These are phyloP conservation scores for Blumeria hordei DNA, from an alignment of 2,329 filamentous ascomycete genomes.

Conservation along the genomic window DNA sequence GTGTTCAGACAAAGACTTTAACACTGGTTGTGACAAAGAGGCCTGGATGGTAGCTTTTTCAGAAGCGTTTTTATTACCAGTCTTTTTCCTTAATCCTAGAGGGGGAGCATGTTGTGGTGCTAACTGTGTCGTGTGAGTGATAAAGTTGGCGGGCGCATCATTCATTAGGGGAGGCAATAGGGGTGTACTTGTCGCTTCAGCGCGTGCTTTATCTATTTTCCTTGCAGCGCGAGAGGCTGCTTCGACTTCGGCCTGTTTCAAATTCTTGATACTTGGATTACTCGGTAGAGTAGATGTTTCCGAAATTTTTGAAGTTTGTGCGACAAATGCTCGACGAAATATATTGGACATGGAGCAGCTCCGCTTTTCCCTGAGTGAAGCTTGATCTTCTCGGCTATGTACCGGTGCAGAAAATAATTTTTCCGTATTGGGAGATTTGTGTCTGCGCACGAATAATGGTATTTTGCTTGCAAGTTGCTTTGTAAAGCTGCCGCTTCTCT, in stretches of 20 bases:
- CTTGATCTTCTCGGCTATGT: constrained; percentile 18
- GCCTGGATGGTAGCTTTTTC: constrained; percentile 33
- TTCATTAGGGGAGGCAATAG: constrained; percentile 62
- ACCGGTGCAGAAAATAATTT: too few relatives aligned
- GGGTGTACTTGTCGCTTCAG: constrained; percentile 54
- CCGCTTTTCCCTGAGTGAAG: constrained; percentile 37
- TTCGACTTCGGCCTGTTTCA: constrained; percentile 20
- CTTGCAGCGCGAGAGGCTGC: constrained; percentile 30
- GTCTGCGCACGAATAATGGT: too few relatives aligned
- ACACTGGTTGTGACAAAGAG: constrained; percentile 52
- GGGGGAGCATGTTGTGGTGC: constrained; percentile 65
- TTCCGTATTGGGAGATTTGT: too few relatives aligned
- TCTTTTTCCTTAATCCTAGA: constrained; percentile 14
- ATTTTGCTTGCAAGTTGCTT: too few relatives aligned
- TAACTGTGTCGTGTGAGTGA: constrained; percentile 38
- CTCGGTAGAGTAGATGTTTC: constrained; percentile 30
- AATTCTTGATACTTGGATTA: constrained; percentile 36
- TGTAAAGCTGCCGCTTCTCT: too few relatives aligned
- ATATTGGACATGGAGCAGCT: constrained; percentile 55
- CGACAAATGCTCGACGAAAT: constrained; percentile 18
- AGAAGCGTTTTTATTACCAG: too few relatives aligned
- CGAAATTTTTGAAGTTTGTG: constrained; percentile 17
- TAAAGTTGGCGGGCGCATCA: constrained; percentile 18
- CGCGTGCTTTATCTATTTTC: constrained; percentile 24
- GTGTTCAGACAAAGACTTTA: constrained; percentile 38